Base-by-base conservation (phyloP, 164 flowering plant genomes). In the Nymphaea thermarum region DNA sequence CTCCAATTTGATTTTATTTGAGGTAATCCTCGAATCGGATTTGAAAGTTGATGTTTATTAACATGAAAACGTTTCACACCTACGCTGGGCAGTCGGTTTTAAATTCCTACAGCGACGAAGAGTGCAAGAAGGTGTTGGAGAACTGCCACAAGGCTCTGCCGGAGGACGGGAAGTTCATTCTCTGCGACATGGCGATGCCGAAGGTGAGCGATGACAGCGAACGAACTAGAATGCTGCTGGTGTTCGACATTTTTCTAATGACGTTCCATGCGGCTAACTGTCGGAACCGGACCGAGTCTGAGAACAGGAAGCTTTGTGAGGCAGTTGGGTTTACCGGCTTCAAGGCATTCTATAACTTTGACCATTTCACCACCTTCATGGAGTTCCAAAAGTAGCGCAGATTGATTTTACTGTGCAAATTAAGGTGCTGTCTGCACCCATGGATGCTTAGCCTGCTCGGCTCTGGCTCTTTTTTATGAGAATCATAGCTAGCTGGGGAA, bases 241-340 rank as follows among this genome's bases (percentile, higher is more conserved):
- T 78, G 72, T 86, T 84, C 4, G 92, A 89, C 78, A 82, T 89
- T 17, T 89, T 89, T 63, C 86, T 85, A 36, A 89, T 89, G 96
- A 73, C 92, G 1, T 78, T 86, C 63, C 87, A 86, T 70, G 74
- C 84, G 43, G 78, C 90, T 3, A 82, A 86, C 70, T 87, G 89
- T 14, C 84, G 81, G 74, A 83, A 85, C 42, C 65, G 93, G 67
- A 87, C 89, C 0, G 92, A 83, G 44, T 80, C 80, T 66, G 87
- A 86, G 63, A 86, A 82, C 73, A 72, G 73, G 65, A 81, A 80
- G 72, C 85, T 89, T 2, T 88, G 89, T 44, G 63, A 61, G 2
- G 67, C 82, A 2, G 80, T 77, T 2, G 96, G 96, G 4, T 89
- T 89, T 70, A 64, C 79, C 14, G 66, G 68, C 42, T 85, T 84